Conservation (phyloP, 768 basidiomycete species). For the Phanerochaete carnosa region DNA sequence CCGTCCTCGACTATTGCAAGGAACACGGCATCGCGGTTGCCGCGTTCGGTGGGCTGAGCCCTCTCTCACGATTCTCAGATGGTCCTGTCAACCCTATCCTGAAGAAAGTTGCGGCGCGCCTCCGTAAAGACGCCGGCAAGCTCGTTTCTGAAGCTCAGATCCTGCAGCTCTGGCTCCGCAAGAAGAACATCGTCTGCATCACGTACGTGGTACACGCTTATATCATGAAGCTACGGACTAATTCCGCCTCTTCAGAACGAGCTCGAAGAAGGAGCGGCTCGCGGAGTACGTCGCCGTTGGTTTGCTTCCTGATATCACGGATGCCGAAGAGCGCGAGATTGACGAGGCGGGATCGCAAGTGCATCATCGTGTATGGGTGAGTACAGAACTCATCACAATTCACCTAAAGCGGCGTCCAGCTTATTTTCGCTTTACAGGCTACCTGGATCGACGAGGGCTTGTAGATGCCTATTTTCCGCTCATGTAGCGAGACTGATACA, state of each 20-base stretch:
- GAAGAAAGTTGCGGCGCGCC: constrained; percentile 25
- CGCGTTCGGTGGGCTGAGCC: constrained; percentile 39
- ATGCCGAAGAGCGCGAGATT: constrained; percentile 23
- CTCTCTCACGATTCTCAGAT: constrained; percentile 32
- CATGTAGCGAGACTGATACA: too few relatives aligned
- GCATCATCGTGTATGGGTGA: constrained; percentile 27
- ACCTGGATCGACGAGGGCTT: constrained; percentile 2
- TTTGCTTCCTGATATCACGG: constrained; percentile 33
- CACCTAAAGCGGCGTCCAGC: background rate
- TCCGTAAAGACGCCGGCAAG: constrained; percentile 21
- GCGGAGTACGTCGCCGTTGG: constrained; percentile 45
- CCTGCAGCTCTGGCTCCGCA: constrained; percentile 28
- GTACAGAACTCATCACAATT: background rate
- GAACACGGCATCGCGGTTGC: constrained; percentile 35
- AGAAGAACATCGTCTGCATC: constrained; percentile 28
- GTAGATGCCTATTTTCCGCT: too few relatives aligned
- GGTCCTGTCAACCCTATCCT: constrained; percentile 40
- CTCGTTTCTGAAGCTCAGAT: constrained; percentile 27
- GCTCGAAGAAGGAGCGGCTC: constrained; percentile 38
- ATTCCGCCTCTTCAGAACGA: constrained; percentile 29
- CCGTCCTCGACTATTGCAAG: constrained; percentile 31
- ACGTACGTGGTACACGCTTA: constrained; percentile 28
- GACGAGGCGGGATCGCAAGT: constrained; percentile 25
- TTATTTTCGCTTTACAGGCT: background rate
- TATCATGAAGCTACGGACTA: background rate